Percentiles rank a stretch among this genome's conserved stretches.
Evolutionary conservation across 768 basidiomycete genomes (phyloP).

Genomic region (Xerocomellus chrysenteron): DNA sequence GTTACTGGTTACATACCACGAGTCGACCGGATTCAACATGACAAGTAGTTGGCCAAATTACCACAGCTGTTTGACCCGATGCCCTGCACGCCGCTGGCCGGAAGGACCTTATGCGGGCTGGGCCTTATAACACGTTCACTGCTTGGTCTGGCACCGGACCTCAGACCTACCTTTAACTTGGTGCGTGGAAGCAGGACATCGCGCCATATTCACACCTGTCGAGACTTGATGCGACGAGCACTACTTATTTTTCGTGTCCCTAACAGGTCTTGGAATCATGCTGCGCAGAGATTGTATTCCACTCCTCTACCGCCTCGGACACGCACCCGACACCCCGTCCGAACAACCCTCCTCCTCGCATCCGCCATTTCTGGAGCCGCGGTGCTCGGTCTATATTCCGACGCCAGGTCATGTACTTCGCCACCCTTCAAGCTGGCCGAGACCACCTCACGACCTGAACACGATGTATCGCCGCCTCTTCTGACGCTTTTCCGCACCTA

Average conservation of each 20-base stretch:
- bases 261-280: not conserved
- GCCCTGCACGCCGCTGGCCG: not conserved
- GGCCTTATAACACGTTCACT: not conserved
- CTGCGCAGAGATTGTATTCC: conserved; percentile 8
- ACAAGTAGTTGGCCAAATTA: not conserved
- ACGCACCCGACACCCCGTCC: conserved; percentile 2
- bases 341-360: conserved; percentile 16
- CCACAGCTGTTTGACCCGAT: not conserved
- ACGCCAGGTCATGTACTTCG: conserved; percentile 26
- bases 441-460: not conserved
- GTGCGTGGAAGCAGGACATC: not conserved
- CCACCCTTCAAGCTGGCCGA: conserved; percentile 17
- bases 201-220: not conserved
- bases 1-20: too few species aligned
- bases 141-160: too few species aligned
- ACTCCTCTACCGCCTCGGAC: not conserved
- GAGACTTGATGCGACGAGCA: conserved; percentile 11
- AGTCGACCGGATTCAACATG: not conserved
- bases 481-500: conserved; percentile 64
- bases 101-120: conserved; percentile 10
- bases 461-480: conserved; percentile 25
- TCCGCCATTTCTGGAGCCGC: conserved; percentile 19
- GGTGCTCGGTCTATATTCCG: conserved; percentile 22
- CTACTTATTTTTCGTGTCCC: not conserved
- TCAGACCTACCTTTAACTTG: not conserved